Percentiles rank a stretch among this genome's conserved stretches.
These are phyloP conservation scores for Penicillium glabrum DNA, from an alignment of 2,329 filamentous ascomycete species.

Conservation along the genomic window DNA sequence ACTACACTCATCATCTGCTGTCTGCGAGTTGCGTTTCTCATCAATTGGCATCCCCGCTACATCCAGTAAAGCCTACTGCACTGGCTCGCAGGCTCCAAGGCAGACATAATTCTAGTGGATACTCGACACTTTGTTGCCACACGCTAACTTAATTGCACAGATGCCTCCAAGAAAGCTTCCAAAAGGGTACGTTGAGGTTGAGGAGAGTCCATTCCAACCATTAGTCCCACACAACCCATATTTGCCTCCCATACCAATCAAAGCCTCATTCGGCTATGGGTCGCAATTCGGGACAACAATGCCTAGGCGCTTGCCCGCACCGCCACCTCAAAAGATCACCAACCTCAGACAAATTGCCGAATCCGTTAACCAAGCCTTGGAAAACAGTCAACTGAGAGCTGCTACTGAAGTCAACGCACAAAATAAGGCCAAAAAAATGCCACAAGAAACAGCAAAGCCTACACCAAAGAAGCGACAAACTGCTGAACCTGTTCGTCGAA, in stretches of 20 bases:
- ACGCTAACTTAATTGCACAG: background rate
- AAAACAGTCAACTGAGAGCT: constrained; percentile 1
- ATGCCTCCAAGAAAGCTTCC: background rate
- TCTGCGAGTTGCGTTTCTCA: background rate
- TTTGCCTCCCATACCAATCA: background rate
- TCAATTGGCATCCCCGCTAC: background rate
- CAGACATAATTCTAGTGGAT: too few relatives aligned
- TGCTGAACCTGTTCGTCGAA: constrained; percentile 9
- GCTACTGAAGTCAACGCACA: background rate
- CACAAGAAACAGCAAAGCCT: background rate
- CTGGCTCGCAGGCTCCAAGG: background rate
- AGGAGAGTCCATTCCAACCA: background rate
- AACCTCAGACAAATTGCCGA: background rate
- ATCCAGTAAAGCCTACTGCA: background rate
- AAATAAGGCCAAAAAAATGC: background rate
- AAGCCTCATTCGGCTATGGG: constrained; percentile 1
- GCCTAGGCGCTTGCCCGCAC: background rate
- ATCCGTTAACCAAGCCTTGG: background rate
- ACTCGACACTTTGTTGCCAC: background rate
- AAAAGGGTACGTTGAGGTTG: background rate
- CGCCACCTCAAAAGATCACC: background rate
- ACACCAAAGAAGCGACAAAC: background rate
- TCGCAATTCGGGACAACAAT: background rate
- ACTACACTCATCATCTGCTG: background rate
- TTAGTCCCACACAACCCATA: background rate